phyloP scores from a whole-genome alignment of 352 stramenopile species.

The Globisporangium okanoganense region DNA sequence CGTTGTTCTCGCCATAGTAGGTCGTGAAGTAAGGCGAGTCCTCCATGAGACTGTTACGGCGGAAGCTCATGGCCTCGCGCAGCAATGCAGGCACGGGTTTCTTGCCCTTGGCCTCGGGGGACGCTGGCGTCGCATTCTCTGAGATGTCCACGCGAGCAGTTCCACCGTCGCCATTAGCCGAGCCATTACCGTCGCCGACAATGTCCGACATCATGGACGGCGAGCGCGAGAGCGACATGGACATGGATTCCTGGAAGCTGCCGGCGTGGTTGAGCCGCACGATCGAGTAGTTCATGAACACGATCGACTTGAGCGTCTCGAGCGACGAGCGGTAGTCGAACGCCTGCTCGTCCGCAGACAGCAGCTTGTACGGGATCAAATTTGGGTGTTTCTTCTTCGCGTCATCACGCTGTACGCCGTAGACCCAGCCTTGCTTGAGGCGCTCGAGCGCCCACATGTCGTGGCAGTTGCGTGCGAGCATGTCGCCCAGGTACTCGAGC shows the following conservation, averaged over 20 bases:
- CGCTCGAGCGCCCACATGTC: slow-evolving; percentile 85
- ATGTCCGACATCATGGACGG: slow-evolving; percentile 59
- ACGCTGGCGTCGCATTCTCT: slow-evolving; percentile 14
- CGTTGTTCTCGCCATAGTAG: slow-evolving; percentile 60
- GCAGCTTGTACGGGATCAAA: slow-evolving; percentile 75
- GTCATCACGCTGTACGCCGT: slow-evolving; percentile 66
- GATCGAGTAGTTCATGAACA: slow-evolving; percentile 88
- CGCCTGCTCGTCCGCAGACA: slow-evolving; percentile 76
- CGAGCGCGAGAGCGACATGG: slow-evolving; percentile 48
- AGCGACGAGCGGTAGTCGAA: slow-evolving; percentile 87
- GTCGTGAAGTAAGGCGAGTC: slow-evolving; percentile 74
- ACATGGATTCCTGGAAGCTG: slow-evolving; percentile 47
- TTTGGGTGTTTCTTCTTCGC: slow-evolving; percentile 75
- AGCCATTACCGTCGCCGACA: slow-evolving; percentile 21
- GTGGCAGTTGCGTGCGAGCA: slow-evolving; percentile 81
- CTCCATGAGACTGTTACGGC: slow-evolving; percentile 71
- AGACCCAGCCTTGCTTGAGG: slow-evolving; percentile 83
- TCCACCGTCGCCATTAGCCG: slow-evolving; percentile 12
- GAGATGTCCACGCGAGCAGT: slow-evolving; percentile 17
- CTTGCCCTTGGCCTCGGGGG: slow-evolving; percentile 23
- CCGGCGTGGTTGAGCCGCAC: slow-evolving; percentile 43
- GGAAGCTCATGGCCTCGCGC: slow-evolving; percentile 74
- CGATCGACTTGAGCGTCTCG: slow-evolving; percentile 85
- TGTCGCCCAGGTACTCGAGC: slow-evolving; percentile 68
- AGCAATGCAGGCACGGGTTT: slow-evolving; percentile 57